Evolutionary conservation across 73 alveolate species (phyloP), one percentile per base, ranked within the genome.

Genomic region (Loxodes magnus): DNA sequence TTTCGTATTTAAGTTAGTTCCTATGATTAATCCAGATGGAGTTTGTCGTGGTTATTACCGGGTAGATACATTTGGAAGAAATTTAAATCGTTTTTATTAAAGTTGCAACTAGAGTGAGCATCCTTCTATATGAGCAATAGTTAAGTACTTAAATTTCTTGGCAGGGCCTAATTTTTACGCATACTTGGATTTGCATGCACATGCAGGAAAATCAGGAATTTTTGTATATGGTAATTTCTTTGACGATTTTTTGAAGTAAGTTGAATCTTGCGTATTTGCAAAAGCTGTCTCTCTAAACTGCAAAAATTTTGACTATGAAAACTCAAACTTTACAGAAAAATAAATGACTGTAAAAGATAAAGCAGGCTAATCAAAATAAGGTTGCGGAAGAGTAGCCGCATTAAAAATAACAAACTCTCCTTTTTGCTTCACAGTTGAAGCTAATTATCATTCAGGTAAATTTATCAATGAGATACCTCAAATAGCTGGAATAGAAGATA

Each of bases 121-220:
- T 17, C 94, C 94, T 9, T 54, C 89, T 2, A 74, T 70, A 19
- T 81, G 30, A 63, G 85, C 94, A 0, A 64, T 65, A 2, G 74
- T 96, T 33, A 81, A 88, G 46, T 85, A 88, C 68, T 59, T 89
- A 12, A 69, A 82, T 50, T 72, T 54, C n/a, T n/a, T n/a, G n/a
- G n/a, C n/a, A n/a, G n/a, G n/a, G n/a, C 96, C 85, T 22, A 90
- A 93, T 22, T 83, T 93, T 25, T 79, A 46, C 22, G 33, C 41
- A 28, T 75, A 69, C 44, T 44, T 75, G 4, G 94, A 81, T 52
- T 51, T 81, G 10, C 94, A 81, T 42, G 87, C 85, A 3, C 94
- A 81, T 56, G 88, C 94, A 3, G 48, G 58, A 10, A 74, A 60
- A 23, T 61, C 56, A 39, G 88, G 94, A 0, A 41, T 51, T 26